Percentiles rank a stretch among this genome's conserved stretches.
These are phyloP conservation scores for Smallanthus sonchifolius DNA, from an alignment of 129 eudicot genomes.

Conservation along the genomic window DNA sequence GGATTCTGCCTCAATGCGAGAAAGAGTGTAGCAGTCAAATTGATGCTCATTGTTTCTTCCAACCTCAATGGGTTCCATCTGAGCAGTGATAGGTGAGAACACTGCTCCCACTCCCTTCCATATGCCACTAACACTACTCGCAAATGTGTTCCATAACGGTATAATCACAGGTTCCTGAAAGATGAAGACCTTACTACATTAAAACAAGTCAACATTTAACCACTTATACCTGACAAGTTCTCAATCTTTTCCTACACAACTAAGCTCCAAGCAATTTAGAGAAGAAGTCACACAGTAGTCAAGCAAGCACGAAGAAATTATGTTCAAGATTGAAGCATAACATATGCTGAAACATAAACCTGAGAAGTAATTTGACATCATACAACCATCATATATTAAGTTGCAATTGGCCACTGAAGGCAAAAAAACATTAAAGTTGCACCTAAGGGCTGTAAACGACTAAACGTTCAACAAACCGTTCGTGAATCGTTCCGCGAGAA, in stretches of 20 bases:
- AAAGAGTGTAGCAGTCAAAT: conserved; percentile 86
- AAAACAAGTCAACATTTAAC: background rate
- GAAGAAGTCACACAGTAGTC: background rate
- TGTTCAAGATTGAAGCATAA: background rate
- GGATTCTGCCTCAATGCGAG: conserved; percentile 61
- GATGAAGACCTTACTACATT: conserved; percentile 12
- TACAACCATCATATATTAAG: background rate
- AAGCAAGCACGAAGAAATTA: background rate
- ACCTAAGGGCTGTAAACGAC: no score
- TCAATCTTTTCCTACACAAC: background rate
- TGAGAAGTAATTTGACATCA: background rate
- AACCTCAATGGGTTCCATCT: conserved; percentile 92
- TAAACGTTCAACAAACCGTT: no score
- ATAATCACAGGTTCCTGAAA: conserved; percentile 90
- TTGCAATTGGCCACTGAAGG: background rate
- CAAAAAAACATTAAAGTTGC: background rate
- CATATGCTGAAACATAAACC: background rate
- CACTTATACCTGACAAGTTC: background rate
- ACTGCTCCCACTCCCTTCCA: conserved; percentile 99
- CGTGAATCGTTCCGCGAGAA: no score
- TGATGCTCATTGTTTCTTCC: conserved; percentile 70
- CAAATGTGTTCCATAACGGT: conserved; percentile 87
- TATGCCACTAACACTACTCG: conserved; percentile 91
- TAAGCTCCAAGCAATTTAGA: background rate
- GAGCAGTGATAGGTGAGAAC: conserved; percentile 90